These are phyloP conservation scores for Pseudovirgaria hyperparasitica DNA, from an alignment of 2,329 filamentous ascomycete species.

Conservation along the genomic window DNA sequence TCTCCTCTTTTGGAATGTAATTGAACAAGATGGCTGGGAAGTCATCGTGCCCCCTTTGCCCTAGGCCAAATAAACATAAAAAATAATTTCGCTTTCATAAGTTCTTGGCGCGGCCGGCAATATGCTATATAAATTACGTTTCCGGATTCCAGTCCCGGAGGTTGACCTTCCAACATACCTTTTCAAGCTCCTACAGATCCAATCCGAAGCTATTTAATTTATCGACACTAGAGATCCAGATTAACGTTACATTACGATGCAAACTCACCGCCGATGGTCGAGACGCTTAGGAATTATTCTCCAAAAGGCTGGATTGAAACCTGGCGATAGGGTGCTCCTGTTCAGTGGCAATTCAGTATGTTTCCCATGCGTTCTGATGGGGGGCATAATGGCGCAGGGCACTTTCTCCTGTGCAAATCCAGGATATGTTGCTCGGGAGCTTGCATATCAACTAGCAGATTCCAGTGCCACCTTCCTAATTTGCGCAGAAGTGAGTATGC, in stretches of 20 bases:
- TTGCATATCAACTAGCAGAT: conserved; percentile 64
- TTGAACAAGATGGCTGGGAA: no score
- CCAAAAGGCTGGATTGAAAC: conserved; percentile 46
- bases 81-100: no score
- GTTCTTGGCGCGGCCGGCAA: no score
- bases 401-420: conserved; percentile 69
- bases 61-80: no score
- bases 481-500: conserved; percentile 45
- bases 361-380: conserved; percentile 58
- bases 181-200: conserved; percentile 35
- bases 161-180: conserved; percentile 34
- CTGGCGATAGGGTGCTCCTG: conserved; percentile 58
- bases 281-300: conserved; percentile 62
- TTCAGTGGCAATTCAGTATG: conserved; percentile 64
- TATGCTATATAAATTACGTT: conserved; percentile 43
- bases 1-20: no score
- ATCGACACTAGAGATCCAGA: conserved; percentile 56
- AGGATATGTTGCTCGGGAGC: conserved; percentile 51
- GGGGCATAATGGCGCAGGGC: conserved; percentile 64
- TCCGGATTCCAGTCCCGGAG: conserved; percentile 32
- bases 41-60: no score
- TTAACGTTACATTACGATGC: conserved; percentile 50
- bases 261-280: conserved; percentile 54
- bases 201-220: conserved; percentile 36
- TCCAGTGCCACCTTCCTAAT: conserved; percentile 56